Base-by-base conservation (phyloP, 352 stramenopile genomes). In the Globisporangium recalcitrans region DNA sequence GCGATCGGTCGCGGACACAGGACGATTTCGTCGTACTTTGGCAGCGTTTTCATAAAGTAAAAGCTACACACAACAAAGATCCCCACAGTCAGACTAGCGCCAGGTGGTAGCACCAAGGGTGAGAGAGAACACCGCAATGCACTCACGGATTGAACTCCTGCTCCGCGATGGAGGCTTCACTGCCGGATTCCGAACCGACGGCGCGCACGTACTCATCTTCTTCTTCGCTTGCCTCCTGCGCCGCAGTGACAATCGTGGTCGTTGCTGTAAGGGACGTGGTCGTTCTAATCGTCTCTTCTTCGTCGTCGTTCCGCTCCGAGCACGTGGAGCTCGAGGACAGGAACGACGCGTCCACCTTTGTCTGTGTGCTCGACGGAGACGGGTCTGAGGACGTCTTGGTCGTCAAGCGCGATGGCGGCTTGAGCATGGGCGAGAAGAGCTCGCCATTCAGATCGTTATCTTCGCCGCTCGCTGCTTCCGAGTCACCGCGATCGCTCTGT, bases 1-100 rank as follows among this genome's bases (percentile, higher is more conserved):
- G 78, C 87, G 51, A 80, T 67, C 2, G 72, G 68, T 2, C 82
- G 78, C 26, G 77, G 74, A 26, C 72, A 73, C 8, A 74, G 65
- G 0, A 88, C 72, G 53, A 94, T 61, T 1, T 92, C 82, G 44
- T 90, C 81, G 60, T 94, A 94, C 63, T 80, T 85, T 10, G 85
- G 85, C 26, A 94, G 65, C 10, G 80, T 90, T 63, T 94, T 94
- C 71, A 94, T 94, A 60, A 94, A 94, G 52, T 80, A 90, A 56
- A 92, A 94, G 4, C 85, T 93, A 62, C n/a, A 59, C 27, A 55
- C 44, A 62, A 6, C 27, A 6, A 44, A 14, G 22, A 3, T 21
- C 36, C 36, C 19, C 13, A 55, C 16, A 56, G 19, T 21, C 14
- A 44, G 29, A 4, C 29, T 8, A 32, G 29, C 9, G 29, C 4